Conservation (phyloP, 1,284 basidiomycete genomes). For the Apiotrichum gamsii region DNA sequence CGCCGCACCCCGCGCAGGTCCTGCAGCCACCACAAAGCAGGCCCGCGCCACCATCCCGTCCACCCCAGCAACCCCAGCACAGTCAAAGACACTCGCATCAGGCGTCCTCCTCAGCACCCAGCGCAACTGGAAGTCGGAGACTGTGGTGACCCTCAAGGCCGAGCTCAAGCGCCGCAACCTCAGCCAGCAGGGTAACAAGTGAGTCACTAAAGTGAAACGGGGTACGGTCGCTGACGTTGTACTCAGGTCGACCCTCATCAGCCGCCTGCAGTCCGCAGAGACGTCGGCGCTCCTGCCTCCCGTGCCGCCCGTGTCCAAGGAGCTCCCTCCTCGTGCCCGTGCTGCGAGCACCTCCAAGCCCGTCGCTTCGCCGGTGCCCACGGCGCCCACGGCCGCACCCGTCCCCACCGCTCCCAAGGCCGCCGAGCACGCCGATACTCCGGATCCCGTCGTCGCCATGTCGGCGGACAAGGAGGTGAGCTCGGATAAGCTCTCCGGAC, state of each 20-base stretch:
- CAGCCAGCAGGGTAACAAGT: conserved; percentile 54
- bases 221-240: background rate
- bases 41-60: conserved; percentile 15
- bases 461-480: too few species aligned
- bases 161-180: conserved; percentile 63
- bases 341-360: background rate
- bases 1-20: conserved; percentile 1
- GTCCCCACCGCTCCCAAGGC: conserved; percentile 6
- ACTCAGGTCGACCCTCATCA: conserved; percentile 31
- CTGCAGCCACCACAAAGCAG: conserved; percentile 12
- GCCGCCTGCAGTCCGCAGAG: conserved; percentile 35
- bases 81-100: conserved; percentile 53
- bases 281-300: conserved; percentile 31
- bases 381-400: conserved; percentile 8
- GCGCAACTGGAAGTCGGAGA: conserved; percentile 56
- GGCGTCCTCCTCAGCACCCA: conserved; percentile 60
- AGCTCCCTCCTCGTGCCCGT: background rate
- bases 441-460: too few species aligned
- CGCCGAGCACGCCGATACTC: conserved; percentile 14
- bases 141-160: conserved; percentile 56
- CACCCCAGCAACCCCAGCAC: conserved; percentile 1
- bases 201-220: conserved; percentile 12
- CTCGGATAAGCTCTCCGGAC: too few species aligned
- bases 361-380: conserved; percentile 21
- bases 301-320: conserved; percentile 22